Percentiles rank a stretch among this genome's conserved stretches.
Evolutionary conservation across 2,329 filamentous ascomycete species (phyloP).

Genomic region (Diplodia sapinea): DNA sequence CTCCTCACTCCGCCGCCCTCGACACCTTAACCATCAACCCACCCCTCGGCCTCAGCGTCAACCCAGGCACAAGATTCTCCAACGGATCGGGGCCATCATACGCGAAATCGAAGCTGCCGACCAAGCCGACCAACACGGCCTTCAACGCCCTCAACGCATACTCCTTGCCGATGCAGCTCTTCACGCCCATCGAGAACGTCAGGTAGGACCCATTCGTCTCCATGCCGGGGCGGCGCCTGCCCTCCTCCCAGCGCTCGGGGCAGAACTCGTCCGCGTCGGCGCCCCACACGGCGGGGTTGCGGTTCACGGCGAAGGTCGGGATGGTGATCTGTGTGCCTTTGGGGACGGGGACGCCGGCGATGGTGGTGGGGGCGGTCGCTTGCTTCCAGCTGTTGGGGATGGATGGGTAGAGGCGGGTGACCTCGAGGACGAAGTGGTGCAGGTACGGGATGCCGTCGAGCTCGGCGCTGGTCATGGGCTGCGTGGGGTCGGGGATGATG

Average conservation of each 20-base stretch:
- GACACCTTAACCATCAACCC: constrained; percentile 9
- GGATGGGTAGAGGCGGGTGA: constrained; percentile 1
- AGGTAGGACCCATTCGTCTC: constrained; percentile 3
- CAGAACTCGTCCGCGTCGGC: background rate
- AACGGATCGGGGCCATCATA: background rate
- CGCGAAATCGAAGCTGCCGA: background rate
- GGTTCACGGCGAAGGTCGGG: constrained; percentile 1
- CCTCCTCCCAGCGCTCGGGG: background rate
- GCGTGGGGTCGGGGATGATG: background rate
- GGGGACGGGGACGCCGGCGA: background rate
- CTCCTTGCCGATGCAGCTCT: constrained; percentile 10
- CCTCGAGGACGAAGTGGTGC: constrained; percentile 5
- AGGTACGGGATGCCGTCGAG: background rate
- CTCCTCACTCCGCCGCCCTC: background rate
- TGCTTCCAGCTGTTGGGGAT: constrained; percentile 14
- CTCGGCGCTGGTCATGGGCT: background rate
- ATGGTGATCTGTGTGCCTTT: background rate
- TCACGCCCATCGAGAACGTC: constrained; percentile 3
- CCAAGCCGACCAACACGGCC: background rate
- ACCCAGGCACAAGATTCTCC: background rate
- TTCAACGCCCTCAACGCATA: constrained; percentile 9
- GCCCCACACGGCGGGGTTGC: background rate
- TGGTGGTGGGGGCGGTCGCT: background rate
- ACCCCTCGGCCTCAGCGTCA: constrained; percentile 6
- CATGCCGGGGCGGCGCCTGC: background rate